A percentile compares a stretch with the other conserved stretches of the same genome.
phyloP scores from a whole-genome alignment of 345 rosid genomes.

The Salix exigua region DNA sequence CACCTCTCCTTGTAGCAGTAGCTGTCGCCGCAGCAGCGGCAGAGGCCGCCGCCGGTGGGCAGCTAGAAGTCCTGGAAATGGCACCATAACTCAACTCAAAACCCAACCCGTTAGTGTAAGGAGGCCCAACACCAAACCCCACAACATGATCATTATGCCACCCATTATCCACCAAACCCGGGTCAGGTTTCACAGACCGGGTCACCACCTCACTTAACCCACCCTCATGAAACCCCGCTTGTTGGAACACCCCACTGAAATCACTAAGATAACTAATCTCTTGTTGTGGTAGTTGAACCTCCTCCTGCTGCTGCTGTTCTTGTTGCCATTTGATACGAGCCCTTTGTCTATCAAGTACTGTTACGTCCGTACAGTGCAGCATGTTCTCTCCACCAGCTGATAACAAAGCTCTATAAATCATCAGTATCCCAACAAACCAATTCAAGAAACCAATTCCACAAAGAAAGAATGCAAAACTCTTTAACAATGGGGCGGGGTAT shows the following conservation, averaged over 20 bases:
- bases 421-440: background rate
- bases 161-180: conserved; percentile 31
- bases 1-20: conserved; percentile 13
- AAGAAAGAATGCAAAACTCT: background rate
- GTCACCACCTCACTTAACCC: conserved; percentile 26
- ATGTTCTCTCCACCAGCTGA: conserved; percentile 28
- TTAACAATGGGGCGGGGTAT: background rate
- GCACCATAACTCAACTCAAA: conserved; percentile 27
- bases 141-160: conserved; percentile 18
- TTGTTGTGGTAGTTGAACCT: background rate
- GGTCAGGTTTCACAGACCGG: conserved; percentile 41
- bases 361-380: conserved; percentile 48
- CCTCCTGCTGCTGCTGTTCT: conserved; percentile 23
- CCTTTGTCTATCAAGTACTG: conserved; percentile 63
- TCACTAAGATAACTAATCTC: conserved; percentile 30
- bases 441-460: background rate
- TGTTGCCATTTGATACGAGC: conserved; percentile 39
- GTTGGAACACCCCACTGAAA: conserved; percentile 28
- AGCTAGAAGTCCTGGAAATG: conserved; percentile 43
- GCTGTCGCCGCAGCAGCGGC: conserved; percentile 16
- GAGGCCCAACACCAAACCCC: conserved; percentile 28
- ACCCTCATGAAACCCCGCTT: conserved; percentile 25
- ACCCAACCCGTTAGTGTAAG: conserved; percentile 22
- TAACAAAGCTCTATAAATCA: conserved; percentile 31
- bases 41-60: conserved; percentile 34